Evolutionary conservation across 495 filamentous ascomycete species (phyloP).

Genomic region (Polyplosphaeria fusca): DNA sequence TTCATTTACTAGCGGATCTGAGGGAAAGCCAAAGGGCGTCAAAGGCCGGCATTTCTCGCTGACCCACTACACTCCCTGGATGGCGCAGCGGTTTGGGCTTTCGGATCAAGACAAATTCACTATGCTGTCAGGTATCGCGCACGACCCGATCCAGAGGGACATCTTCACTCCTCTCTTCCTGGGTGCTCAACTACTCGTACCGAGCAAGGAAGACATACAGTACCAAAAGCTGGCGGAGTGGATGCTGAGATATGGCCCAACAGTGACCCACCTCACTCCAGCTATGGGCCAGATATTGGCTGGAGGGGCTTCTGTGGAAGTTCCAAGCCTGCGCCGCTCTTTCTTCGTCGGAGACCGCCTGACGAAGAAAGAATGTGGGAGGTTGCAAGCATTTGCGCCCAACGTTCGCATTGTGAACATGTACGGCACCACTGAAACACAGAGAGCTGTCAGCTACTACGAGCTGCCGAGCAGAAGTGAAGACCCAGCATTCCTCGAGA

Average conservation of each 20-base stretch:
- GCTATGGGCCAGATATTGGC: conserved; percentile 96
- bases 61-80: conserved; percentile 89
- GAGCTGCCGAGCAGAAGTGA: conserved; percentile 69
- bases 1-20: conserved; percentile 80
- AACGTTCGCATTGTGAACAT: conserved; percentile 84
- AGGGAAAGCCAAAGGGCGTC: conserved; percentile 85
- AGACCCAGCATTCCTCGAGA: conserved; percentile 66
- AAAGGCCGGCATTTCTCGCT: conserved; percentile 83
- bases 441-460: conserved; percentile 82
- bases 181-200: conserved; percentile 77
- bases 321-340: conserved; percentile 71
- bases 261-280: conserved; percentile 87
- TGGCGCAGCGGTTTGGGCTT: conserved; percentile 77
- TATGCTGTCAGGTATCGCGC: conserved; percentile 61
- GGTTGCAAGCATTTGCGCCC: conserved; percentile 69
- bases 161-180: conserved; percentile 93
- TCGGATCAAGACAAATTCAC: conserved; percentile 75
- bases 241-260: conserved; percentile 77
- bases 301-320: conserved; percentile 71
- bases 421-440: conserved; percentile 91
- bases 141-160: conserved; percentile 89
- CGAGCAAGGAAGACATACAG: conserved; percentile 78
- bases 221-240: conserved; percentile 88
- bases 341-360: conserved; percentile 95
- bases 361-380: conserved; percentile 81